Evolutionary conservation across 768 basidiomycete genomes (phyloP).

Genomic region (Kwoniella mangroviensis): DNA sequence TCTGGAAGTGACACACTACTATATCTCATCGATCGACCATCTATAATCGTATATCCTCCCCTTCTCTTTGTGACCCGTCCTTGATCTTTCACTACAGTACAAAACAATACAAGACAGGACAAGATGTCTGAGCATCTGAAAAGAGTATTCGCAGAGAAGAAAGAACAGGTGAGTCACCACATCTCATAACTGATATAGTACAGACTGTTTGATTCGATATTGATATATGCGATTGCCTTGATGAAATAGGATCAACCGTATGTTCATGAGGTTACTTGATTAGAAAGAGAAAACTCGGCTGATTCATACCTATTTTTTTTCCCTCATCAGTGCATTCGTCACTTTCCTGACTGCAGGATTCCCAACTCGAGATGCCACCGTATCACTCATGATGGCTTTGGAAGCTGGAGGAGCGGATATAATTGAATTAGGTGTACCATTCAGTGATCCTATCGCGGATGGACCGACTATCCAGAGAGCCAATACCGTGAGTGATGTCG

Average conservation of each 20-base stretch:
- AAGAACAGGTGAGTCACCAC: conserved; percentile 42
- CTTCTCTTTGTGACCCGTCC: no score
- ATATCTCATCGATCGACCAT: no score
- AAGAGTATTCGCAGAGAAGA: conserved; percentile 72
- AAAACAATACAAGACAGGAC: not conserved
- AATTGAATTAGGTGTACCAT: conserved; percentile 93
- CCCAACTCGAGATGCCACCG: conserved; percentile 77
- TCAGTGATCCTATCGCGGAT: conserved; percentile 96
- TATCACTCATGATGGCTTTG: conserved; percentile 86
- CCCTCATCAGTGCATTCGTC: conserved; percentile 55
- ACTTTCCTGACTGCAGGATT: conserved; percentile 96
- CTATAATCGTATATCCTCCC: no score
- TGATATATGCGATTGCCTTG: not conserved
- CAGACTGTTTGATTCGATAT: no score
- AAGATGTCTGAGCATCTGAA: conserved; percentile 71
- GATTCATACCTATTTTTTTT: not conserved
- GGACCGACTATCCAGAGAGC: conserved; percentile 90
- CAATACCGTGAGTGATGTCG: conserved; percentile 73
- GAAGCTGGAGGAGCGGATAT: conserved; percentile 91
- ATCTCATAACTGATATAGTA: no score
- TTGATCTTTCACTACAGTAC: no score
- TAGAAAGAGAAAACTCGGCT: not conserved
- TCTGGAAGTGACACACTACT: no score
- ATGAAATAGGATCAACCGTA: conserved; percentile 51
- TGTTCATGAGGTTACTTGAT: conserved; percentile 10